Percentiles rank a stretch among this genome's conserved stretches.
Evolutionary conservation across 2,329 filamentous ascomycete species (phyloP).

Genomic region (Paraconiothyrium sp.): DNA sequence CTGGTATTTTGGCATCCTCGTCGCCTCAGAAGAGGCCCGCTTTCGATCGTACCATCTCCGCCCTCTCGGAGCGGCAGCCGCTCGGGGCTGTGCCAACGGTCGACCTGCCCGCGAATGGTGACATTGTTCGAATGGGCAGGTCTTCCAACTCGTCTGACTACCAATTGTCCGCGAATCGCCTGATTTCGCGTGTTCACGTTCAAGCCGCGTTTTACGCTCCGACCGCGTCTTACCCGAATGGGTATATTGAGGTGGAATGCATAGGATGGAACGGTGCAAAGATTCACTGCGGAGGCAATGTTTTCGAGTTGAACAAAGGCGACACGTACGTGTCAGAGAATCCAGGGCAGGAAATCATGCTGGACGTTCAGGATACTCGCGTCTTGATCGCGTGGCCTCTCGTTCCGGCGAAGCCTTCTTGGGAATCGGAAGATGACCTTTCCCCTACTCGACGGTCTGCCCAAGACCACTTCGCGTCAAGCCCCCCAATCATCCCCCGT

Average conservation of each 20-base stretch:
- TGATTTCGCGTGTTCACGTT: slow-evolving; percentile 93
- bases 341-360: slow-evolving; percentile 87
- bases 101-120: slow-evolving; percentile 81
- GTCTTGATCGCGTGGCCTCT: slow-evolving; percentile 90
- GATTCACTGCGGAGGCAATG: slow-evolving; percentile 87
- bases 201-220: slow-evolving; percentile 84
- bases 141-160: slow-evolving; percentile 96
- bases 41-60: slow-evolving; percentile 66
- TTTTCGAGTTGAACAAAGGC: slow-evolving; percentile 86
- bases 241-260: slow-evolving; percentile 88
- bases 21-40: slow-evolving; percentile 64
- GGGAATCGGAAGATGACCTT: slow-evolving; percentile 69
- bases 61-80: slow-evolving; percentile 80
- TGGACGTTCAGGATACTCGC: slow-evolving; percentile 92
- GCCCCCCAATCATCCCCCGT: slow-evolving; percentile 70
- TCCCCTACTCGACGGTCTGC: slow-evolving; percentile 45
- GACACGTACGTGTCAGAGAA: slow-evolving; percentile 92
- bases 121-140: slow-evolving; percentile 85
- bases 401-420: slow-evolving; percentile 62
- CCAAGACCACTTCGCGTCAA: slow-evolving; percentile 63
- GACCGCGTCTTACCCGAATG: slow-evolving; percentile 71
- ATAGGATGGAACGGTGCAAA: slow-evolving; percentile 96
- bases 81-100: slow-evolving; percentile 85
- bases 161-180: slow-evolving; percentile 88
- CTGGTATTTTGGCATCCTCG: slow-evolving; percentile 87